These are phyloP conservation scores for Pichia cactophila DNA, from an alignment of 1,139 yeast genomes.

Conservation along the genomic window DNA sequence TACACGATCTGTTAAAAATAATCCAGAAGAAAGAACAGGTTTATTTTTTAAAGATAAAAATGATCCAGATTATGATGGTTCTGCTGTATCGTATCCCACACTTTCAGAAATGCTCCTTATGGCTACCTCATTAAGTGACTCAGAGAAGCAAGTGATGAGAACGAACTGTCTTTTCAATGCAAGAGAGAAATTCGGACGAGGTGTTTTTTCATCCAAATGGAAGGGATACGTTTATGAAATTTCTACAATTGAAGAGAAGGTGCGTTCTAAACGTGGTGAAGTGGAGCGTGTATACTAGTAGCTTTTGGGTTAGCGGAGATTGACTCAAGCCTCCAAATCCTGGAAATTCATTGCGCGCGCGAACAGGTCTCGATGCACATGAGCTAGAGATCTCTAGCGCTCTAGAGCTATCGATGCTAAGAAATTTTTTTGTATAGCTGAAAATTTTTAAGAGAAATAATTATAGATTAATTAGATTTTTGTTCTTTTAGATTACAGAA, in stretches of 20 bases:
- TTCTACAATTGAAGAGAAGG: slow-evolving; percentile 33
- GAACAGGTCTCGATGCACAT: too few species aligned
- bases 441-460: not conserved
- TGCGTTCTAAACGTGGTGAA: slow-evolving; percentile 34
- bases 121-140: slow-evolving; percentile 35
- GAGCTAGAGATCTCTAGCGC: not conserved
- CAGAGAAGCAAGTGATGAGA: slow-evolving; percentile 39
- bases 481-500: not conserved
- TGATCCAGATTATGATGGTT: slow-evolving; percentile 47
- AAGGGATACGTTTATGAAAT: slow-evolving; percentile 25
- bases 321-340: not conserved
- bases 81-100: slow-evolving; percentile 30
- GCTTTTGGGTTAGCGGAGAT: not conserved
- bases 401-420: too few species aligned
- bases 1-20: slow-evolving; percentile 3
- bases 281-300: slow-evolving; percentile 36
- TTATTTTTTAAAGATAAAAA: slow-evolving; percentile 63
- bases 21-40: slow-evolving; percentile 36
- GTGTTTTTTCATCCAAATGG: slow-evolving; percentile 59
- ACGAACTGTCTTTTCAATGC: slow-evolving; percentile 46
- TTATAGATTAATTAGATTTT: not conserved
- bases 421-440: not conserved
- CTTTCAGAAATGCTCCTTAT: slow-evolving; percentile 40
- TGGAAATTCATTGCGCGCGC: not conserved
- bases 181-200: slow-evolving; percentile 58